Evolutionary conservation across 345 rosid species (phyloP).

Genomic region (Brassica incana): DNA sequence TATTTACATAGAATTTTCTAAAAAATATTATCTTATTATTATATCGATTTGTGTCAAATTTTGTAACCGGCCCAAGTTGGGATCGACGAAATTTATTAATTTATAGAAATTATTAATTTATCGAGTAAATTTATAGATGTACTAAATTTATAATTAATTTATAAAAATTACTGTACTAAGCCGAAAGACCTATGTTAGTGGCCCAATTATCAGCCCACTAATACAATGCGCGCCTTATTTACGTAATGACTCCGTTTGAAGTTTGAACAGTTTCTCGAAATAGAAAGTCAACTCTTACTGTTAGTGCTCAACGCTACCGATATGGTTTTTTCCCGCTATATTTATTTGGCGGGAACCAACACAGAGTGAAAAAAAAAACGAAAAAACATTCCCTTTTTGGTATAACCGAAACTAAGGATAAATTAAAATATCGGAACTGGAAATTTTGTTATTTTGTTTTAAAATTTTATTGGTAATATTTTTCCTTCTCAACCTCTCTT

Average conservation of each 20-base stretch:
- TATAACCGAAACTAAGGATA: not conserved
- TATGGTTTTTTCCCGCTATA: constrained; percentile 20
- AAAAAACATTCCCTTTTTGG: not conserved
- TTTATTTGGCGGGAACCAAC: constrained; percentile 34
- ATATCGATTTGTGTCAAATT: too few species aligned
- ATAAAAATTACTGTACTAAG: too few species aligned
- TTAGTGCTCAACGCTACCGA: not conserved
- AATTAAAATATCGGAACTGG: not conserved
- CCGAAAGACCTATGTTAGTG: not conserved
- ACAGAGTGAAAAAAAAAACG: not conserved
- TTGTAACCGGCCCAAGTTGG: too few species aligned
- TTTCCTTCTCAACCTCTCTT: constrained; percentile 15
- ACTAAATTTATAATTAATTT: too few species aligned
- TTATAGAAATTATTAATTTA: too few species aligned
- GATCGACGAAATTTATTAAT: too few species aligned
- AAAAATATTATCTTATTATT: too few species aligned
- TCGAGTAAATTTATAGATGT: too few species aligned
- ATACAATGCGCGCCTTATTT: not conserved
- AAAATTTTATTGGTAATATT: not conserved
- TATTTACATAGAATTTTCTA: too few species aligned
- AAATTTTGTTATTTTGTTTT: not conserved
- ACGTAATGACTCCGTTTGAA: not conserved
- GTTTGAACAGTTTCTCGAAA: not conserved
- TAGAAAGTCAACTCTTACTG: constrained; percentile 4
- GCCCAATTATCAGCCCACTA: constrained; percentile 23